Percentiles rank a stretch among this genome's conserved stretches.
These are phyloP conservation scores for Fraxinus excelsior DNA, from an alignment of 257 asterid species.

Conservation along the genomic window DNA sequence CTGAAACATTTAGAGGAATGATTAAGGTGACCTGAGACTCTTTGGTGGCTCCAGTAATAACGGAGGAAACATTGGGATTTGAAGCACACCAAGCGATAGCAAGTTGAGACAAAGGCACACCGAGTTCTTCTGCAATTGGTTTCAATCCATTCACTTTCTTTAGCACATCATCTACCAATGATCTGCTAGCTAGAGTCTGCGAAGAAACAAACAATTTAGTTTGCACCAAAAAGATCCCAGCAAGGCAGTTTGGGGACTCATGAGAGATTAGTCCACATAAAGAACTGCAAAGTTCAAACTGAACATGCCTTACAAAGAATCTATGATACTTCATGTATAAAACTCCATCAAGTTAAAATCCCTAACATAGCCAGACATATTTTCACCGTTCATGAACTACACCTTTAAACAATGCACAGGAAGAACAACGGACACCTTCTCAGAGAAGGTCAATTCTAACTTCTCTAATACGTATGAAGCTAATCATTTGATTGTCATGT, in stretches of 20 bases:
- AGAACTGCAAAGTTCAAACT: background rate
- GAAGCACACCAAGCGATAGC: conserved; percentile 99
- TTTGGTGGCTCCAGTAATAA: conserved; percentile 97
- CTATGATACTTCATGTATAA: too few relatives aligned
- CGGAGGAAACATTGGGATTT: conserved; percentile 94
- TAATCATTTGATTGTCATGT: too few relatives aligned
- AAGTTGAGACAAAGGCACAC: conserved; percentile 83
- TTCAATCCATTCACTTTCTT: conserved; percentile 75
- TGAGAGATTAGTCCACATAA: background rate
- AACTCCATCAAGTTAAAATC: too few relatives aligned
- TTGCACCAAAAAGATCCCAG: background rate
- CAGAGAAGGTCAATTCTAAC: too few relatives aligned
- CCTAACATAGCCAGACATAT: too few relatives aligned
- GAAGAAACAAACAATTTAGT: conserved; percentile 18
- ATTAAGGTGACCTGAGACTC: conserved; percentile 68
- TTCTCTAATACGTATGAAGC: too few relatives aligned
- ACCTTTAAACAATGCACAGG: too few relatives aligned
- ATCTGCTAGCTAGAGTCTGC: conserved; percentile 89
- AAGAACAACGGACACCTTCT: too few relatives aligned
- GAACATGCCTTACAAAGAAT: too few relatives aligned
- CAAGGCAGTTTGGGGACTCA: too few relatives aligned
- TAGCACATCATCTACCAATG: conserved; percentile 85
- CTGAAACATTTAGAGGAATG: too few relatives aligned
- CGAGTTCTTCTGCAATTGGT: conserved; percentile 89
- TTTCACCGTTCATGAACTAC: too few relatives aligned